Evolutionary conservation across 2,329 filamentous ascomycete species (phyloP).

Genomic region (Penicillium glabrum): DNA sequence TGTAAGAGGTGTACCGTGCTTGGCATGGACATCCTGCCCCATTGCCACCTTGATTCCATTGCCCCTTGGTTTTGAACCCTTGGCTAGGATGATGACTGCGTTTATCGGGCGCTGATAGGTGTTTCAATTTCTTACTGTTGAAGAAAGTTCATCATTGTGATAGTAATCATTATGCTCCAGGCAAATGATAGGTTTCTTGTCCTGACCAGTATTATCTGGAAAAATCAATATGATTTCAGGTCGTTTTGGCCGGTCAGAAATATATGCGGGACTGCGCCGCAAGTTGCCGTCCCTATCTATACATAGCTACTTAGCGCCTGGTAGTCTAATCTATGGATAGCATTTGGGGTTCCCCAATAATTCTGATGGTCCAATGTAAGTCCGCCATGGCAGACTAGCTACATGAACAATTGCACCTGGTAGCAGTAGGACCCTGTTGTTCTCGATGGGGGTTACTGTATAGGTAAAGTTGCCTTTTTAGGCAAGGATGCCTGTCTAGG

Average conservation of each 20-base stretch:
- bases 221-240: background rate
- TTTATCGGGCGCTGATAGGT: background rate
- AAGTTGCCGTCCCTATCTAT: background rate
- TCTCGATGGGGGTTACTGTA: background rate
- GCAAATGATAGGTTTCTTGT: background rate
- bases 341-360: background rate
- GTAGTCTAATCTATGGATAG: background rate
- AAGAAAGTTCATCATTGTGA: background rate
- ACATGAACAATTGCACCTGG: no score
- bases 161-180: background rate
- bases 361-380: background rate
- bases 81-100: background rate
- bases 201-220: background rate
- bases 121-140: background rate
- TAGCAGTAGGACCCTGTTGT: background rate
- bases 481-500: background rate
- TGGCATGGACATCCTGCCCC: background rate
- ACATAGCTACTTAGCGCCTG: background rate
- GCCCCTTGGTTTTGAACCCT: background rate
- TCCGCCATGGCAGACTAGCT: no score
- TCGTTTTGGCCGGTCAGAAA: background rate
- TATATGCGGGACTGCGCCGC: background rate
- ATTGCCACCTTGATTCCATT: background rate
- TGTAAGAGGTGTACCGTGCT: background rate
- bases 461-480: background rate